Percentiles rank a stretch among this genome's conserved stretches.
Conservation (phyloP, 1,139 yeast species). For the Yarrowia galli region DNA sequence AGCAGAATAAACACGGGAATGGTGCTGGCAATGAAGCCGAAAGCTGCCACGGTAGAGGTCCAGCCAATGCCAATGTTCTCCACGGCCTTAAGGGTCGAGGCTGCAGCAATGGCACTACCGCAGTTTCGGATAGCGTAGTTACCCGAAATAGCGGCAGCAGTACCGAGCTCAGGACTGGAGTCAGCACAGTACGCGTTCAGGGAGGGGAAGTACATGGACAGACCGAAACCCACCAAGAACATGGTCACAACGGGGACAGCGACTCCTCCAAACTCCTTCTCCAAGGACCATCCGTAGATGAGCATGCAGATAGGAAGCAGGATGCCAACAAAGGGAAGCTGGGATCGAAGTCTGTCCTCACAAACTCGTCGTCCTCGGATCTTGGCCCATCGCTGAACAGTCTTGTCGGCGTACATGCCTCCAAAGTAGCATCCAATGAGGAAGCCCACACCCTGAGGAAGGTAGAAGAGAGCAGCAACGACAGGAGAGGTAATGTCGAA, state of each 20-base stretch:
- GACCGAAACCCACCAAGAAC: conserved; percentile 59
- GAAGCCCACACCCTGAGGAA: conserved; percentile 63
- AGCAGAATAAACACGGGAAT: conserved; percentile 34
- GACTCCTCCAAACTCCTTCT: conserved; percentile 60
- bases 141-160: conserved; percentile 62
- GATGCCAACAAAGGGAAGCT: conserved; percentile 53
- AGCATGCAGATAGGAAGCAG: conserved; percentile 55
- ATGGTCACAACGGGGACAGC: conserved; percentile 60
- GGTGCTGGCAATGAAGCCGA: conserved; percentile 40
- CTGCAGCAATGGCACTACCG: conserved; percentile 61
- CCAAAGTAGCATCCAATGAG: conserved; percentile 59
- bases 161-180: conserved; percentile 58
- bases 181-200: conserved; percentile 64
- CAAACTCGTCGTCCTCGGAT: conserved; percentile 58
- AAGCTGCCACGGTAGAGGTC: conserved; percentile 57
- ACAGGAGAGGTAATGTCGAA: conserved; percentile 58
- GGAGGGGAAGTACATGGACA: conserved; percentile 60
- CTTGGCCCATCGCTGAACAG: conserved; percentile 55
- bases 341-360: conserved; percentile 59
- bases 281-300: conserved; percentile 62
- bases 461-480: conserved; percentile 59
- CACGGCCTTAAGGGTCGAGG: conserved; percentile 57
- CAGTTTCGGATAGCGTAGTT: conserved; percentile 60
- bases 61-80: conserved; percentile 61
- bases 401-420: conserved; percentile 59